Base-by-base conservation (phyloP, 805 yeast genomes). In the Pichia manshurica region DNA sequence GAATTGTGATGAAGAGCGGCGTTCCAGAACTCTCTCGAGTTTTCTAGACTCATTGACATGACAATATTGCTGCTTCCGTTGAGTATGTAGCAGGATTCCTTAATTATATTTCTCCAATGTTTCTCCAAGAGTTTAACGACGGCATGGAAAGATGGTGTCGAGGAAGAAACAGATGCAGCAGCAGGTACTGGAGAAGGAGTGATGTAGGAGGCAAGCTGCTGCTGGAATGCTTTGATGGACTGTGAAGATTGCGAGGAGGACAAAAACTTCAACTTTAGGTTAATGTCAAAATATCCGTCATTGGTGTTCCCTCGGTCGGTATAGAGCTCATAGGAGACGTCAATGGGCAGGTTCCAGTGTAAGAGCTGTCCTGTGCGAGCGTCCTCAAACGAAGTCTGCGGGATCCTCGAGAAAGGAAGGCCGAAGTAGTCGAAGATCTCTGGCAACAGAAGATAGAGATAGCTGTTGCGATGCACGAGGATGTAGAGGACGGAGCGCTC, bases 51-150 rank as follows among this genome's bases (percentile, higher is more conserved):
- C 46, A 91, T 66, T 22, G 73, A 72, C 95, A 91, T 84, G n/a
- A 91, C 77, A 2, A 80, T 74, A 51, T 84, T 87, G 5, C 96
- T 74, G n/a, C 79, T 75, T 0, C 96, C 96, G 53, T 82, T 79
- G 33, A 85, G 62, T 0, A 88, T 78, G 57, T 74, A 87, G 57
- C 88, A 80, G 4, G 88, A 76, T 59, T 91, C 97, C 58, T 93
- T 91, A 60, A 88, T 66, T 50, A 81, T 88, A 60, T 91, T 89
- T 51, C 81, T 67, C 82, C 93, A 82, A 43, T 77, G 73, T 44
- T 73, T 75, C 39, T 65, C 71, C 49, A 79, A 53, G 12, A 71
- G 59, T 5, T 31, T 16, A 13, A 36, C 10, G 17, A 39, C 31
- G 2, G n/a, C 22, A 15, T 5, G 2, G 20, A 15, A 35, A 35